Evolutionary conservation across 768 basidiomycete species (phyloP).

Genomic region (Scleroderma citrinum): DNA sequence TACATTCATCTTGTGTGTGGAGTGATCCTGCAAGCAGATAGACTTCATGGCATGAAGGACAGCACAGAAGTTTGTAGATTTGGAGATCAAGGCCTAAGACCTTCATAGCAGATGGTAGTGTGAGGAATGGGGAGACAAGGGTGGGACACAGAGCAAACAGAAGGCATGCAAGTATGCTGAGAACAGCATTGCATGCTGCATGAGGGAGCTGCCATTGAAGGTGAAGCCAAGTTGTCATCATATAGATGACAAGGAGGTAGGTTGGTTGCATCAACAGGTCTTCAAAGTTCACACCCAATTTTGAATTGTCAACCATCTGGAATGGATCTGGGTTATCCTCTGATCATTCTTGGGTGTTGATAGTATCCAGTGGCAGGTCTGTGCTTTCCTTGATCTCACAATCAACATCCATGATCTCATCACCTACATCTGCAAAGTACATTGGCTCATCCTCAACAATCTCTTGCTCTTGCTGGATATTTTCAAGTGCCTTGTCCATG

Average conservation of each 20-base stretch:
- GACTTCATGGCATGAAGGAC: neutral
- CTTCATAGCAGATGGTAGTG: neutral
- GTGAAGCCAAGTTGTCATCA: constrained; percentile 23
- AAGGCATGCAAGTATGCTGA: constrained; percentile 10
- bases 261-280: no score
- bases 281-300: no score
- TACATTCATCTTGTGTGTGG: neutral
- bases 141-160: neutral
- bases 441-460: no score
- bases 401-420: no score
- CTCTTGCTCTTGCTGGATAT: no score
- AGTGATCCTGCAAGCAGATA: neutral
- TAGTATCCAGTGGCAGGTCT: no score
- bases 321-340: no score
- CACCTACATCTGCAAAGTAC: no score
- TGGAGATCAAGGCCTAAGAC: neutral
- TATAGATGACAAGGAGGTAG: constrained; percentile 19
- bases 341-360: no score
- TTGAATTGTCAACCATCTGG: no score
- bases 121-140: neutral
- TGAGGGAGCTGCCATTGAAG: constrained; percentile 20
- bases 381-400: no score
- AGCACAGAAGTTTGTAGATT: neutral
- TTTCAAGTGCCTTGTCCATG: no score
- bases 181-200: constrained; percentile 18